These are phyloP conservation scores for Excoecaria agallocha DNA, from an alignment of 345 rosid genomes.

Conservation along the genomic window DNA sequence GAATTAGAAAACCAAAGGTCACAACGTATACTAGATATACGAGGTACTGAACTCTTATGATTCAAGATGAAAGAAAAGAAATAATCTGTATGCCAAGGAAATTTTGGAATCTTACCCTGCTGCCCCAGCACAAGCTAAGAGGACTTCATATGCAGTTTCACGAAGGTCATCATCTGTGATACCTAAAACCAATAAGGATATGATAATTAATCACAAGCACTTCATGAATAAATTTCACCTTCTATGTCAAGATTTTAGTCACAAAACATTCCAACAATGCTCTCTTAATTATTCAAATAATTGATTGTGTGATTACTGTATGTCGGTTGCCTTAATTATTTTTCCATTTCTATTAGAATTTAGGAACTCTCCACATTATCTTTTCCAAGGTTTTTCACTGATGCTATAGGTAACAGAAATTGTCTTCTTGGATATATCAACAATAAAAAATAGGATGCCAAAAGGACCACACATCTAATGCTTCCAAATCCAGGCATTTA, in stretches of 20 bases:
- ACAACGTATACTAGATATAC: constrained; percentile 15
- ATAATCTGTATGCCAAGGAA: constrained; percentile 11
- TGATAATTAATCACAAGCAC: neutral
- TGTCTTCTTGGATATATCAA: neutral
- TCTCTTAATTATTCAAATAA: neutral
- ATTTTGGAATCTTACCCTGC: constrained; percentile 58
- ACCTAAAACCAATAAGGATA: constrained; percentile 45
- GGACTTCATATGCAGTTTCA: constrained; percentile 90
- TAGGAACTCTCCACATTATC: neutral
- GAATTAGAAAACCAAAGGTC: constrained; percentile 6
- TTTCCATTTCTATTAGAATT: neutral
- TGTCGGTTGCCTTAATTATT: neutral
- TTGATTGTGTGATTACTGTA: neutral
- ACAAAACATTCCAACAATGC: neutral
- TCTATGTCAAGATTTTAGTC: neutral
- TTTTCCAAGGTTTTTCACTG: neutral
- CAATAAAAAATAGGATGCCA: neutral
- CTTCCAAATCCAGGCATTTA: too few relatives aligned
- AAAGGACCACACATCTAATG: neutral
- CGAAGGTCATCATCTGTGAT: constrained; percentile 89
- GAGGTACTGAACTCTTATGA: neutral
- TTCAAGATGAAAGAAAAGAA: neutral
- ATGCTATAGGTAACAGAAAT: neutral
- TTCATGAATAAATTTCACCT: neutral
- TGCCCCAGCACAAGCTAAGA: constrained; percentile 96